phyloP scores from a whole-genome alignment of 176 grass and related monocot species.

The barley (Hordeum vulgare) region DNA sequence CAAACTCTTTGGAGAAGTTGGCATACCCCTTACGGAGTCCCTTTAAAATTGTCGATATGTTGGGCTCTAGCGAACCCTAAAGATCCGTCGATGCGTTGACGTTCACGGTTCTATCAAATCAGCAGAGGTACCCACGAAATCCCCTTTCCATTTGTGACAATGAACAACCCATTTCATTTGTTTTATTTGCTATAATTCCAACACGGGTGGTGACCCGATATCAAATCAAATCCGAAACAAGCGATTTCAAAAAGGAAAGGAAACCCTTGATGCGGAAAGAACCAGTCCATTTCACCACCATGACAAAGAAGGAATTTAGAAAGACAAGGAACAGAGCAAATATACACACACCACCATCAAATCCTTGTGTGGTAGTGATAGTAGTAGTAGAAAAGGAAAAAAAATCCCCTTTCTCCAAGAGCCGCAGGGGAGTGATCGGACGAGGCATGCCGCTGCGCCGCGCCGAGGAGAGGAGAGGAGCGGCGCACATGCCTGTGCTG shows the following conservation, averaged over 20 bases:
- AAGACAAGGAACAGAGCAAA: neutral
- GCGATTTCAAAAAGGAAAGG: neutral
- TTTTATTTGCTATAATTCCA: neutral
- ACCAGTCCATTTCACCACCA: neutral
- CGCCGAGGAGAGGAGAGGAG: neutral
- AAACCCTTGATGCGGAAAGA: too few species aligned
- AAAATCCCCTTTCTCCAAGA: neutral
- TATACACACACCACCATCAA: neutral
- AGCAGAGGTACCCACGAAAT: neutral
- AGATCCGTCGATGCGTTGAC: neutral
- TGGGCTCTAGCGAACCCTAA: too few species aligned
- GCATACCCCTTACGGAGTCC: neutral
- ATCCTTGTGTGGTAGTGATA: neutral
- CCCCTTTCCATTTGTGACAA: neutral
- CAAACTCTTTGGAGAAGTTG: neutral
- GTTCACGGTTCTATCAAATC: neutral
- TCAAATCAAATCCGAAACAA: too few species aligned
- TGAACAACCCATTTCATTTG: neutral
- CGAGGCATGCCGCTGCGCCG: too few species aligned
- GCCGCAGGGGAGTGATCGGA: neutral
- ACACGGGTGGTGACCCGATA: neutral
- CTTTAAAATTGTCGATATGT: neutral
- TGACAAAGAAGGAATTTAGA: neutral
- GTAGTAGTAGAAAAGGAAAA: neutral
- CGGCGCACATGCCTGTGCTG: conserved; percentile 1